These are phyloP conservation scores for Avicennia marina DNA, from an alignment of 257 asterid genomes.

Conservation along the genomic window DNA sequence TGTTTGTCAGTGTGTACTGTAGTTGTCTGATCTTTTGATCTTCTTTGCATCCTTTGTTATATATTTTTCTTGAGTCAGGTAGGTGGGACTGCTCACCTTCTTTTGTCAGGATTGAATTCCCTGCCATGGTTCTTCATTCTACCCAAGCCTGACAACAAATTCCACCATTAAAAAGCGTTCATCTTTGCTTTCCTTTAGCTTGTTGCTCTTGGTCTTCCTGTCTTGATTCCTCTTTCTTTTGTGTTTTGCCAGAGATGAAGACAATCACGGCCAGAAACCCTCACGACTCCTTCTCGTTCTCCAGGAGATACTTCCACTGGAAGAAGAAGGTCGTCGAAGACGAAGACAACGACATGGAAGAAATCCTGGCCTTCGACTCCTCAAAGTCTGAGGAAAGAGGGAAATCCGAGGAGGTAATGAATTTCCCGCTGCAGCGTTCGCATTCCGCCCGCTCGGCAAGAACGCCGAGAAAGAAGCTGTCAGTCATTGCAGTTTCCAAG, in stretches of 20 bases:
- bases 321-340: conserved; percentile 51
- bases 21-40: no score
- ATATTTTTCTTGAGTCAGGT: no score
- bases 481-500: conserved; percentile 40
- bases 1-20: no score
- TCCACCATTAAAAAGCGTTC: no score
- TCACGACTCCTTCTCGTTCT: conserved; percentile 76
- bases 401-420: conserved; percentile 5
- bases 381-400: not conserved
- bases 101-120: no score
- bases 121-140: no score
- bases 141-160: no score
- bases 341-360: conserved; percentile 50
- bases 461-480: conserved; percentile 40
- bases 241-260: conserved; percentile 35
- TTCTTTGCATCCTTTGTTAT: no score
- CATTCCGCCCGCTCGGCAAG: conserved; percentile 20
- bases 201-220: not conserved
- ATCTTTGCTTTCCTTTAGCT: no score
- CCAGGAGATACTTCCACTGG: conserved; percentile 68
- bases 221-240: no score
- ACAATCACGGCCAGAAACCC: conserved; percentile 55
- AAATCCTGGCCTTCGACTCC: conserved; percentile 34
- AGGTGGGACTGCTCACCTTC: no score
- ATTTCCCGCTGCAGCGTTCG: conserved; percentile 34